Evolutionary conservation across 2,329 filamentous ascomycete genomes (phyloP).

Genomic region (Exophiala spinifera): DNA sequence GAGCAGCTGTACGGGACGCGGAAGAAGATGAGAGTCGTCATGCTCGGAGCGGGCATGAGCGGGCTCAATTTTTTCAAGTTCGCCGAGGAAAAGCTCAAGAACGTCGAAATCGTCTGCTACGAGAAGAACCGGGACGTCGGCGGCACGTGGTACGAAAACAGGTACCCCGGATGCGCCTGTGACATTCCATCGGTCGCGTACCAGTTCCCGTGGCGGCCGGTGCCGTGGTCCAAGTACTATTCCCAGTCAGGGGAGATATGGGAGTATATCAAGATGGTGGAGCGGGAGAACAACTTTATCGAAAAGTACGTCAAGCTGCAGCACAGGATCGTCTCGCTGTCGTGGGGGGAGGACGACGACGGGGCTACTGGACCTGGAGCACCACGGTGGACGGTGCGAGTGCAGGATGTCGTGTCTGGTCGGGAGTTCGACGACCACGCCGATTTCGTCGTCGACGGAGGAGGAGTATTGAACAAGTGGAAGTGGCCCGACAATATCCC

Average conservation of each 20-base stretch:
- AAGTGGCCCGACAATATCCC: slow-evolving; percentile 38
- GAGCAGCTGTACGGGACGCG: slow-evolving; percentile 21
- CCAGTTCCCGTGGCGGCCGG: slow-evolving; percentile 37
- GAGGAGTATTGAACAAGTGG: slow-evolving; percentile 32
- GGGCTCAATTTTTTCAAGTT: slow-evolving; percentile 17
- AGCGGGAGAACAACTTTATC: slow-evolving; percentile 28
- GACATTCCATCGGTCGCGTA: slow-evolving; percentile 35
- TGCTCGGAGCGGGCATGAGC: slow-evolving; percentile 17
- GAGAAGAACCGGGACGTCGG: slow-evolving; percentile 36
- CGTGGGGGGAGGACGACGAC: slow-evolving; percentile 32
- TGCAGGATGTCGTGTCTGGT: slow-evolving; percentile 25
- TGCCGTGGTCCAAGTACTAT: slow-evolving; percentile 30
- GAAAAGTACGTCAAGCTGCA: slow-evolving; percentile 31
- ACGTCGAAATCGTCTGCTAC: slow-evolving; percentile 27
- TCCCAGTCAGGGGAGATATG: slow-evolving; percentile 31
- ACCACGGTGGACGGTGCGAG: slow-evolving; percentile 31
- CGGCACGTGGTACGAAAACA: slow-evolving; percentile 37
- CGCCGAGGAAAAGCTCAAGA: slow-evolving; percentile 14
- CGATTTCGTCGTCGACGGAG: slow-evolving; percentile 31
- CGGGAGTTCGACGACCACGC: slow-evolving; percentile 28
- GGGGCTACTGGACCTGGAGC: too few species aligned
- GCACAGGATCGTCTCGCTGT: slow-evolving; percentile 29
- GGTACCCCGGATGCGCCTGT: slow-evolving; percentile 35
- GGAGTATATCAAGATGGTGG: slow-evolving; percentile 31
- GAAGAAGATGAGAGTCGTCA: slow-evolving; percentile 23